phyloP scores from a whole-genome alignment of 116 monocot genomes.

The Trichopus zeylanicus region DNA sequence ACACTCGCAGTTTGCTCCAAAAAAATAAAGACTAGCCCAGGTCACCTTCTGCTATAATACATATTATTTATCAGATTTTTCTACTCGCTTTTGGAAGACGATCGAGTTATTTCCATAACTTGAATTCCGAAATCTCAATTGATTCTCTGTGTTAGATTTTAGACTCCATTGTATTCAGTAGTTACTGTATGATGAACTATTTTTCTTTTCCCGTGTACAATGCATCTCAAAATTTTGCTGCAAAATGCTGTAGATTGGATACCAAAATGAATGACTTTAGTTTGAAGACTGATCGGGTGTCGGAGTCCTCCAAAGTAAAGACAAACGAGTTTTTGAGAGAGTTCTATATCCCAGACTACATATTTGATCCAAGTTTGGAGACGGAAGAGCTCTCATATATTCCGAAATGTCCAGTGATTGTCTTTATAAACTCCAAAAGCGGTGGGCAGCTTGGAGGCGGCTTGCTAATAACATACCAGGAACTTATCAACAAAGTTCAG shows the following conservation, averaged over 20 bases:
- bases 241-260: background rate
- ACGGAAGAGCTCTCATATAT: background rate
- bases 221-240: background rate
- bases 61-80: background rate
- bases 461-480: conserved; percentile 20
- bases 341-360: conserved; percentile 72
- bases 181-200: too few species aligned
- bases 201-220: background rate
- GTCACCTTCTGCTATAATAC: background rate
- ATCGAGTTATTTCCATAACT: too few species aligned
- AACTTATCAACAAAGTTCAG: conserved; percentile 20
- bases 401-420: conserved; percentile 75
- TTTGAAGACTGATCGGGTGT: background rate
- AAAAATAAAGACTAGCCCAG: background rate
- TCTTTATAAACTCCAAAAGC: conserved; percentile 91
- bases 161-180: too few species aligned
- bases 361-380: conserved; percentile 36
- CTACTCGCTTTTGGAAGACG: too few species aligned
- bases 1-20: too few species aligned
- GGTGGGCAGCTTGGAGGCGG: conserved; percentile 91
- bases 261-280: conserved; percentile 10
- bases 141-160: too few species aligned
- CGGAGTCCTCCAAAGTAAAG: conserved; percentile 3
- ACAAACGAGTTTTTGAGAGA: conserved; percentile 23
- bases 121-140: too few species aligned